Percentiles rank a stretch among this genome's conserved stretches.
These are phyloP conservation scores for Aspergillus terreus DNA, from an alignment of 2,329 filamentous ascomycete genomes.

Conservation along the genomic window DNA sequence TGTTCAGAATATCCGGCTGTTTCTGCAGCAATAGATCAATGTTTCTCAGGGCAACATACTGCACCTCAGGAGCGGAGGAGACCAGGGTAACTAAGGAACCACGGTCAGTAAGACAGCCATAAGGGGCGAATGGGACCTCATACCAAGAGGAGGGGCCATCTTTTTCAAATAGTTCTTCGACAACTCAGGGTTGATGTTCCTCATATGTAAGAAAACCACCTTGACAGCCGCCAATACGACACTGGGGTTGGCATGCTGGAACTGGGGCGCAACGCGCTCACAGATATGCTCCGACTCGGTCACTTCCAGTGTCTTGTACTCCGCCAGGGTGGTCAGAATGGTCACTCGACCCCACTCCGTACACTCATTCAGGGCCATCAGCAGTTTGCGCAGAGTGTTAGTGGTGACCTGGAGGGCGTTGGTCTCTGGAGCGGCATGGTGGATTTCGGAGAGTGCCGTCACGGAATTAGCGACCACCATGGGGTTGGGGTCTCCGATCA, in stretches of 20 bases:
- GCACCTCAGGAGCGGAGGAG: constrained; percentile 91
- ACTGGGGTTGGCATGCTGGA: constrained; percentile 96
- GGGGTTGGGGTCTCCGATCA: constrained; percentile 95
- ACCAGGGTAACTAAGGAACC: constrained; percentile 76
- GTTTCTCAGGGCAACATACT: constrained; percentile 94
- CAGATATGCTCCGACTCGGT: constrained; percentile 99
- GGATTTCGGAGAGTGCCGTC: constrained; percentile 86
- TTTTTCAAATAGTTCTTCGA: constrained; percentile 90
- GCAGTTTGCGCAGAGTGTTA: constrained; percentile 83
- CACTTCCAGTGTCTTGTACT: constrained; percentile 80
- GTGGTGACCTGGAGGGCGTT: constrained; percentile 79
- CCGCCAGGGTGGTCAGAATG: constrained; percentile 81
- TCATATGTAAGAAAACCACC: constrained; percentile 96
- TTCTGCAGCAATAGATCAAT: constrained; percentile 95
- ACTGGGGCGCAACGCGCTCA: constrained; percentile 91
- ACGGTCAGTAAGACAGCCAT: constrained; percentile 19
- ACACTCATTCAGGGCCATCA: constrained; percentile 95
- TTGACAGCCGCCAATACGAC: constrained; percentile 98
- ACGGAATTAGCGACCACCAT: constrained; percentile 99
- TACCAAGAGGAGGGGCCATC: constrained; percentile 93
- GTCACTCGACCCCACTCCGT: constrained; percentile 98
- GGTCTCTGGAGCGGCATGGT: constrained; percentile 85
- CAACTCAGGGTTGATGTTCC: constrained; percentile 70
- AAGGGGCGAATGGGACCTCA: constrained; percentile 20
- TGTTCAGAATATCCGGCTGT: constrained; percentile 93